These are phyloP conservation scores for Aspergillaceae sp. DNA, from an alignment of 2,329 filamentous ascomycete species.

Conservation along the genomic window DNA sequence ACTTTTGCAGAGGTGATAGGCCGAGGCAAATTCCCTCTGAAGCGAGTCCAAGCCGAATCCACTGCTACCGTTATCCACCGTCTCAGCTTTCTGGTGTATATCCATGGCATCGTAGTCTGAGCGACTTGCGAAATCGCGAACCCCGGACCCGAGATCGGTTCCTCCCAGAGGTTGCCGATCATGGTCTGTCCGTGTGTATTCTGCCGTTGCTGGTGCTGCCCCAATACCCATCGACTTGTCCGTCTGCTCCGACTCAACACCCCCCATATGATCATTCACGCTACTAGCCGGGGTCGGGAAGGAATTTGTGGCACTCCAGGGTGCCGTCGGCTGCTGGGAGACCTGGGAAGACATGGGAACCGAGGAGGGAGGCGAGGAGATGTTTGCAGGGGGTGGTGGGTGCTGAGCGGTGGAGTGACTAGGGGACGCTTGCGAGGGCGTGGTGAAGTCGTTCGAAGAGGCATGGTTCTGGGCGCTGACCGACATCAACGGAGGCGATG, in stretches of 20 bases:
- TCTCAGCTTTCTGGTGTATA: slow-evolving; percentile 23
- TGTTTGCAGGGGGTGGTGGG: slow-evolving; percentile 28
- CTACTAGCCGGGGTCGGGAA: slow-evolving; percentile 41
- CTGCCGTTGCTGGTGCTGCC: slow-evolving; percentile 15
- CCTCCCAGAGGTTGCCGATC: slow-evolving; percentile 18
- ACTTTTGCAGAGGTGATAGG: slow-evolving; percentile 43
- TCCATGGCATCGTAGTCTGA: slow-evolving; percentile 4
- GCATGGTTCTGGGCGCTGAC: slow-evolving; percentile 42
- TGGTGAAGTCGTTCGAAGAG: slow-evolving; percentile 26
- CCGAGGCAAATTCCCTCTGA: slow-evolving; percentile 38
- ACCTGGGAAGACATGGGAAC: slow-evolving; percentile 35
- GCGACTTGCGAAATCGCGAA: slow-evolving; percentile 12
- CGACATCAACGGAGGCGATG: slow-evolving; percentile 44
- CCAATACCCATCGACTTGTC: slow-evolving; percentile 23
- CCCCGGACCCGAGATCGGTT: slow-evolving; percentile 9
- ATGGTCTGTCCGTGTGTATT: slow-evolving; percentile 28
- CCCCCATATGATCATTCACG: slow-evolving; percentile 30
- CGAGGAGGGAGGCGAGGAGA: slow-evolving; percentile 35
- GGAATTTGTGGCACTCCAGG: slow-evolving; percentile 28
- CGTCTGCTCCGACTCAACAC: slow-evolving; percentile 4
- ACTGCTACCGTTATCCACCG: slow-evolving; percentile 17
- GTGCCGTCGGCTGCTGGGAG: slow-evolving; percentile 33
- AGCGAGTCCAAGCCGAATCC: slow-evolving; percentile 34
- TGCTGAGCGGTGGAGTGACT: slow-evolving; percentile 27
- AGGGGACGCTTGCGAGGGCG: slow-evolving; percentile 38